phyloP scores from a whole-genome alignment of 768 basidiomycete genomes.

The Xerocomellus amylosporus region DNA sequence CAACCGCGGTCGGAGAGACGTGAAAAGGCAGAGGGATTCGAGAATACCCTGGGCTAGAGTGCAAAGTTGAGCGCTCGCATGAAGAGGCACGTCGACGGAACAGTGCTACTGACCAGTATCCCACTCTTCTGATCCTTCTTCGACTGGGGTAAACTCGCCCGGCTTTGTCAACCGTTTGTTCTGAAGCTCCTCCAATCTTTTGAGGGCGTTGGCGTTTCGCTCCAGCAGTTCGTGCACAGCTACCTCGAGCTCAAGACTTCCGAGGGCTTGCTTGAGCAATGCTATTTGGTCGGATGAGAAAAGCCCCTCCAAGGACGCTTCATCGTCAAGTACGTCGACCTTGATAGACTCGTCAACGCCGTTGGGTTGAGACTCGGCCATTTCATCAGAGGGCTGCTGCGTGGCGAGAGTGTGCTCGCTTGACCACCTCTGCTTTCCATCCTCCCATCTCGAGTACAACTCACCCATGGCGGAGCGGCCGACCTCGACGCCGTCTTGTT shows the following conservation, averaged over 20 bases:
- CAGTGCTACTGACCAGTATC: slow-evolving; percentile 59
- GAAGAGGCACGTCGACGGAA: slow-evolving; percentile 1
- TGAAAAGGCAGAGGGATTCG: slow-evolving; percentile 63
- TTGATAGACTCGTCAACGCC: slow-evolving; percentile 9
- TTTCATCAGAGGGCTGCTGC: slow-evolving; percentile 1
- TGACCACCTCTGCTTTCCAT: slow-evolving; percentile 36
- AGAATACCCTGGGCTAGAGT: slow-evolving; percentile 66
- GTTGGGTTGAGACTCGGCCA: slow-evolving; percentile 5
- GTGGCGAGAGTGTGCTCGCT: slow-evolving; percentile 16
- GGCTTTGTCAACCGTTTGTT: slow-evolving; percentile 48
- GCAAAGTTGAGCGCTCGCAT: slow-evolving; percentile 12
- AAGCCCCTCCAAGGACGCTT: slow-evolving; percentile 49
- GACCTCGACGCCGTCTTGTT: slow-evolving; percentile 72
- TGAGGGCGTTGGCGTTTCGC: slow-evolving; percentile 61
- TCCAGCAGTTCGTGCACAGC: slow-evolving; percentile 68
- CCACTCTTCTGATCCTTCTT: slow-evolving; percentile 79
- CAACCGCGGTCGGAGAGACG: slow-evolving; percentile 68
- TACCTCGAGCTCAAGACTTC: slow-evolving; percentile 61
- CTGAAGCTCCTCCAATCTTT: slow-evolving; percentile 66
- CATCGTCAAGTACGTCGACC: slow-evolving; percentile 28
- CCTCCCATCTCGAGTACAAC: slow-evolving; percentile 50
- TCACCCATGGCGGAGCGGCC: slow-evolving; percentile 62
- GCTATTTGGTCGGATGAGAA: slow-evolving; percentile 55
- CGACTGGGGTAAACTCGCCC: slow-evolving; percentile 46
- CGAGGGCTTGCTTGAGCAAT: slow-evolving; percentile 58